Evolutionary conservation across 225 moss, liverwort and hornwort genomes (phyloP).

Genomic region (Physcomitrium patens): DNA sequence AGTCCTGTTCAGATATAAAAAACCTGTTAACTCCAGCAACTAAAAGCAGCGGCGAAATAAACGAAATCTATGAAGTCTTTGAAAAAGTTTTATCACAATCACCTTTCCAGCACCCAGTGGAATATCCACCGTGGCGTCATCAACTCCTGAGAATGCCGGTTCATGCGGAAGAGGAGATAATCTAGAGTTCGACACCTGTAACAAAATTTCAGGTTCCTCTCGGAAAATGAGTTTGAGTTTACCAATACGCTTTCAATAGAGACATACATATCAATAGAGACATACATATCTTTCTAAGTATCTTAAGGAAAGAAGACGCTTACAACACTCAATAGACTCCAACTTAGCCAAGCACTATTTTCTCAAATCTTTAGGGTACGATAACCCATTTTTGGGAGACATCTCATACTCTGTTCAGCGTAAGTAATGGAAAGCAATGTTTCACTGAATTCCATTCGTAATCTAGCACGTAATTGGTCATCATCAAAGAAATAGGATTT

Average conservation of each 20-base stretch:
- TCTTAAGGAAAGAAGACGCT: background rate
- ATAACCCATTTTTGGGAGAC: no score
- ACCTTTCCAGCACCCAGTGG: slow-evolving; percentile 90
- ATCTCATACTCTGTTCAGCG: no score
- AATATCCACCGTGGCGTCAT: slow-evolving; percentile 93
- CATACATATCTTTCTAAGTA: background rate
- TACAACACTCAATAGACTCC: slow-evolving; percentile 9
- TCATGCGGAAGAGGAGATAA: slow-evolving; percentile 91
- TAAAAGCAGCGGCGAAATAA: slow-evolving; percentile 4
- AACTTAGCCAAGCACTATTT: background rate
- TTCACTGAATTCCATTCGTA: no score
- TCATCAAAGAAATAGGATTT: no score
- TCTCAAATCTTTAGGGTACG: no score
- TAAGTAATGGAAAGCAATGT: no score
- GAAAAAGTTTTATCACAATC: slow-evolving; percentile 31
- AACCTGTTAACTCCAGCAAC: slow-evolving; percentile 3
- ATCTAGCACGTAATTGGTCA: no score
- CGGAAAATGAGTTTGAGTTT: background rate
- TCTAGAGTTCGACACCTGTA: slow-evolving; percentile 78
- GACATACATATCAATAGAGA: background rate
- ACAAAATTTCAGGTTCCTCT: slow-evolving; percentile 50
- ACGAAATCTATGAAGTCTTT: background rate
- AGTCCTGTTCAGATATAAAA: slow-evolving; percentile 57
- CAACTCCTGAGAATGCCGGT: slow-evolving; percentile 70
- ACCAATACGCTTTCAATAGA: slow-evolving; percentile 3